A percentile compares a stretch with the other conserved stretches of the same genome.
phyloP scores from a whole-genome alignment of 805 yeast genomes.

The Cyberlindnera bimundalis region DNA sequence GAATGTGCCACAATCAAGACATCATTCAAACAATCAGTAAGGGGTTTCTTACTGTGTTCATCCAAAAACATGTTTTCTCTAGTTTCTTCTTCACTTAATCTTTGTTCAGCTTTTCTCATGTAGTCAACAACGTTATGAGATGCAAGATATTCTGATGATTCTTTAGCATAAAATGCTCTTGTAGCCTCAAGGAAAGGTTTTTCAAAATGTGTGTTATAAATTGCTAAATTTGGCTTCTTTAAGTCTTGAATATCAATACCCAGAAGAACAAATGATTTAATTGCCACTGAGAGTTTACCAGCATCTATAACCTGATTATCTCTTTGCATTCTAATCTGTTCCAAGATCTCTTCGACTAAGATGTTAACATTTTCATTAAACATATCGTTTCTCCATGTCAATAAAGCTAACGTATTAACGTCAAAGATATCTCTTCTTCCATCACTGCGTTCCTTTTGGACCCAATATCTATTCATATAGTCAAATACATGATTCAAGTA shows the following conservation, averaged over 20 bases:
- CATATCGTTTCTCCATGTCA: slow-evolving; percentile 84
- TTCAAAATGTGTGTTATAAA: slow-evolving; percentile 81
- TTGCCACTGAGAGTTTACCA: slow-evolving; percentile 63
- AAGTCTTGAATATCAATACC: slow-evolving; percentile 91
- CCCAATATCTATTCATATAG: slow-evolving; percentile 97
- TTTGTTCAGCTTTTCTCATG: slow-evolving; percentile 77
- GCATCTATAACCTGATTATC: slow-evolving; percentile 72
- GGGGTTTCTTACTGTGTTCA: slow-evolving; percentile 74
- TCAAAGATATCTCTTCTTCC: slow-evolving; percentile 89
- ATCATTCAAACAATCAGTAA: slow-evolving; percentile 71
- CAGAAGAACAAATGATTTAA: slow-evolving; percentile 80
- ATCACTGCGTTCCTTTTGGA: slow-evolving; percentile 90
- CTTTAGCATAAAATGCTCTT: slow-evolving; percentile 60
- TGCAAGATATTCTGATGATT: slow-evolving; percentile 61
- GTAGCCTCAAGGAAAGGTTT: slow-evolving; percentile 69
- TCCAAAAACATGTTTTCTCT: slow-evolving; percentile 79
- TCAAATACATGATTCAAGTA: slow-evolving; percentile 91
- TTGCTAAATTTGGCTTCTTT: slow-evolving; percentile 77
- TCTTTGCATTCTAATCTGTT: slow-evolving; percentile 73
- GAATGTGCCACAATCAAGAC: slow-evolving; percentile 80
- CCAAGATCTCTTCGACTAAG: slow-evolving; percentile 69
- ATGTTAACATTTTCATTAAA: slow-evolving; percentile 60
- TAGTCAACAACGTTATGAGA: slow-evolving; percentile 86
- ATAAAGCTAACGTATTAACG: slow-evolving; percentile 80
- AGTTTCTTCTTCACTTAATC: slow-evolving; percentile 80